phyloP scores from a whole-genome alignment of 2,329 filamentous ascomycete species.

The Shiraia bambusicola region DNA sequence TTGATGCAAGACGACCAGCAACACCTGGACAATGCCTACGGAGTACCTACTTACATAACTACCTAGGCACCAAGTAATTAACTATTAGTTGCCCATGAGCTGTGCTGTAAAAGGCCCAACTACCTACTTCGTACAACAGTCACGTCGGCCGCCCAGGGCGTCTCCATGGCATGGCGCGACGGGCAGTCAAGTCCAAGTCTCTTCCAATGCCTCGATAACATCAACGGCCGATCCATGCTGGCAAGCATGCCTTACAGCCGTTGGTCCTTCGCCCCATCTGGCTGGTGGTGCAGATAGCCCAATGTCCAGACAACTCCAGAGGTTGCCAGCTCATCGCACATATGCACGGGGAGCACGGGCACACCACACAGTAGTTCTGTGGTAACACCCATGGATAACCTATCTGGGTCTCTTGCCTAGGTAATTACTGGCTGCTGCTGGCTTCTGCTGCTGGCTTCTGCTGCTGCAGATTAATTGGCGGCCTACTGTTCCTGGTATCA shows the following conservation, averaged over 20 bases:
- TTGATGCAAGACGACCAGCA: not conserved
- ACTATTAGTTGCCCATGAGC: too few species aligned
- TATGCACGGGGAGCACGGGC: conserved; percentile 41
- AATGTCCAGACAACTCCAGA: conserved; percentile 29
- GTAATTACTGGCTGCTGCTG: conserved; percentile 35
- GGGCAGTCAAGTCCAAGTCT: too few species aligned
- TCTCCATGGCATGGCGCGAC: too few species aligned
- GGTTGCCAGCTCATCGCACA: conserved; percentile 44
- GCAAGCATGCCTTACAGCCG: conserved; percentile 38
- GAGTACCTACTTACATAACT: not conserved
- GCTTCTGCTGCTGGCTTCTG: conserved; percentile 23
- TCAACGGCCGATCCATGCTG: conserved; percentile 37
- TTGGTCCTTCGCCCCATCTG: conserved; percentile 39
- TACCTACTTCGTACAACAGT: too few species aligned
- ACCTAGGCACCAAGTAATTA: too few species aligned
- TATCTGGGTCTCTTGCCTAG: conserved; percentile 34
- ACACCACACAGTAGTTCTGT: conserved; percentile 25
- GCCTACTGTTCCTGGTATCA: conserved; percentile 39
- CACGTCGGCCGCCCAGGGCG: too few species aligned
- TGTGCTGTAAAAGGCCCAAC: not conserved
- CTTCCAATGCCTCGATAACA: conserved; percentile 15
- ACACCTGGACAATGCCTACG: not conserved
- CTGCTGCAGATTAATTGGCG: conserved; percentile 31
- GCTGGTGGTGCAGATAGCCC: conserved; percentile 39
- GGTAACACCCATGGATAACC: conserved; percentile 41